Percentiles rank a stretch among this genome's conserved stretches.
Evolutionary conservation across 1,284 basidiomycete genomes (phyloP).

Genomic region (Caloboletus firmus): DNA sequence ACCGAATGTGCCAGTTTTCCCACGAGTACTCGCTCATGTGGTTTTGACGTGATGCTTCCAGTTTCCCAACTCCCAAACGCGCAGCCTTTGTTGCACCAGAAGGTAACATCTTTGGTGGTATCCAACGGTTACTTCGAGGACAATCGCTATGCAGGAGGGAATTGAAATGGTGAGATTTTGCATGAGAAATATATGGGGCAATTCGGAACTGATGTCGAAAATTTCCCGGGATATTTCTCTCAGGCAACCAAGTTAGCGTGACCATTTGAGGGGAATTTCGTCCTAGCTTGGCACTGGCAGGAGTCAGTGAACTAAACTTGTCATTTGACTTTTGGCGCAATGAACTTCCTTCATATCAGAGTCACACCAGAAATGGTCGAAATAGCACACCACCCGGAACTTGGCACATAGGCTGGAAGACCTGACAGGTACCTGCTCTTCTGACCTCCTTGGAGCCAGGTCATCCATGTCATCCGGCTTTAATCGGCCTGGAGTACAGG

Average conservation of each 20-base stretch:
- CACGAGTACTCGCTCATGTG: not conserved
- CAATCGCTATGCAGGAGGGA: not conserved
- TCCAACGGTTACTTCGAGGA: not conserved
- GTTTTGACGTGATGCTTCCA: not conserved
- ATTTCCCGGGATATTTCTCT: not conserved
- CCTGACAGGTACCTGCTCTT: not conserved
- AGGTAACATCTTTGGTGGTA: not conserved
- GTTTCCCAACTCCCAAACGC: not conserved
- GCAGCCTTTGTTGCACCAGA: not conserved
- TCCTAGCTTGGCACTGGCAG: not conserved
- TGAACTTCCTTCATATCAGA: not conserved
- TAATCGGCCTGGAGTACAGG: not conserved
- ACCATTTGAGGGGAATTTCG: not conserved
- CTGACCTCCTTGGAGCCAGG: not conserved
- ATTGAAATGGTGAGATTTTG: slow-evolving; percentile 5
- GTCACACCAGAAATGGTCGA: not conserved
- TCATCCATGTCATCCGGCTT: no score
- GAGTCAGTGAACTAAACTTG: not conserved
- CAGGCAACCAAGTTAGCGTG: not conserved
- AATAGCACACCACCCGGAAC: not conserved
- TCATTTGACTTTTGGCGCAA: not conserved
- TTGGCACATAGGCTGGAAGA: no score
- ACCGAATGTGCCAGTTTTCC: not conserved
- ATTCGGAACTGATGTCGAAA: not conserved
- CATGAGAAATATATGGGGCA: slow-evolving; percentile 6